Percentiles rank a stretch among this genome's conserved stretches.
These are phyloP conservation scores for Tetrahymena elliotti DNA, from an alignment of 73 alveolate genomes.

Conservation along the genomic window DNA sequence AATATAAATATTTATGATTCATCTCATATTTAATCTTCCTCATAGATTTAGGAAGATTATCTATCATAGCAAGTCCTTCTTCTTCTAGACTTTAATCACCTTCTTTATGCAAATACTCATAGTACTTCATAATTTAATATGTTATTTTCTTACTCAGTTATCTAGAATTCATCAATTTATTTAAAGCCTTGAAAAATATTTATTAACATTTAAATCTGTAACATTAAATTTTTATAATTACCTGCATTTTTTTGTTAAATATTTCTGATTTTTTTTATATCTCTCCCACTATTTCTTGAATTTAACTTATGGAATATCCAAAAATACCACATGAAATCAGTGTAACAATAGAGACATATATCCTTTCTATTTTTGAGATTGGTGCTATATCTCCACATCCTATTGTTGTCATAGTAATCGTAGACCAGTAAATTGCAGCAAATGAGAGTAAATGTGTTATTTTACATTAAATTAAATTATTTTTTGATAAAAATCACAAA, in stretches of 20 bases:
- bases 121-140: not conserved
- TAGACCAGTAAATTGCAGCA: slow-evolving; percentile 62
- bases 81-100: not conserved
- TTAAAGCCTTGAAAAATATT: not conserved
- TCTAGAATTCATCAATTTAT: not conserved
- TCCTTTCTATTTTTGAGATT: slow-evolving; percentile 62
- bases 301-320: slow-evolving; percentile 29
- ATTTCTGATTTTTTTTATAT: not conserved
- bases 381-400: slow-evolving; percentile 84
- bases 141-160: not conserved
- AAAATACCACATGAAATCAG: slow-evolving; percentile 27
- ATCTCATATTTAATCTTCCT: not conserved
- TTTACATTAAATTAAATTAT: no score
- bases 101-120: not conserved
- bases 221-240: not conserved
- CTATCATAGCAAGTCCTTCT: not conserved
- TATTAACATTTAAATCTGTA: not conserved
- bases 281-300: slow-evolving; percentile 1
- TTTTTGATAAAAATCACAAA: not conserved
- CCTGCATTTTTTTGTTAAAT: not conserved
- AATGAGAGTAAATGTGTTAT: no score
- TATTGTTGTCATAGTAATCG: slow-evolving; percentile 62
- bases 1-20: not conserved
- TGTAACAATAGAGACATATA: slow-evolving; percentile 39
- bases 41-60: not conserved